Conservation (phyloP, 2,329 filamentous ascomycete species). For the Myrmaecium sp. region DNA sequence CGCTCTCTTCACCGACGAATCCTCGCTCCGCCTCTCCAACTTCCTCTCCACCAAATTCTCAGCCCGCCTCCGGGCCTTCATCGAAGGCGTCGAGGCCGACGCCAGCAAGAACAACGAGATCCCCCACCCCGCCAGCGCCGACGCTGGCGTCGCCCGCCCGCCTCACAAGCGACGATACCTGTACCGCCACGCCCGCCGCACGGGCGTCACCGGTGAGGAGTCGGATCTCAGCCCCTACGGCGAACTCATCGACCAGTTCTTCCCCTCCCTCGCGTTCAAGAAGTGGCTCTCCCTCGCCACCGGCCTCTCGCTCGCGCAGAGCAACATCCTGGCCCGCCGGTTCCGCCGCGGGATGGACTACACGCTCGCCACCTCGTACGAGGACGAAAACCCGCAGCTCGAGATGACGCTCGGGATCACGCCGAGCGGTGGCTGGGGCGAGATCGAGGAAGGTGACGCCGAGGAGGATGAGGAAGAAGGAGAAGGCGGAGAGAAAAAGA, state of each 20-base stretch:
- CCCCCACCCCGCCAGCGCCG: constrained; percentile 14
- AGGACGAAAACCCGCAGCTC: constrained; percentile 52
- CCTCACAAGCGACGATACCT: constrained; percentile 93
- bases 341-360: constrained; percentile 85
- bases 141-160: constrained; percentile 50
- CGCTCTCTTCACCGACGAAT: constrained; percentile 66
- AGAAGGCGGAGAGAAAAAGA: constrained; percentile 31
- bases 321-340: constrained; percentile 65
- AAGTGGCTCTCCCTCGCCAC: constrained; percentile 82
- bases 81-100: constrained; percentile 34
- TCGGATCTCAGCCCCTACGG: constrained; percentile 34
- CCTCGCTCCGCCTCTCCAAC: constrained; percentile 63
- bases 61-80: constrained; percentile 49
- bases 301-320: constrained; percentile 52
- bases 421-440: constrained; percentile 71
- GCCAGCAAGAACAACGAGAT: constrained; percentile 35
- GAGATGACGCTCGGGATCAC: constrained; percentile 82
- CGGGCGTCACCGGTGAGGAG: constrained; percentile 15
- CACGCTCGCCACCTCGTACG: constrained; percentile 76
- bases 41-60: constrained; percentile 70
- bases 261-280: constrained; percentile 73
- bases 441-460: constrained; percentile 40
- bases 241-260: constrained; percentile 63
- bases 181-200: constrained; percentile 47
- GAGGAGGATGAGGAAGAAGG: constrained; percentile 22